A percentile compares a stretch with the other conserved stretches of the same genome.
phyloP scores from a whole-genome alignment of 805 yeast species.

The Pichia cabralensis region DNA sequence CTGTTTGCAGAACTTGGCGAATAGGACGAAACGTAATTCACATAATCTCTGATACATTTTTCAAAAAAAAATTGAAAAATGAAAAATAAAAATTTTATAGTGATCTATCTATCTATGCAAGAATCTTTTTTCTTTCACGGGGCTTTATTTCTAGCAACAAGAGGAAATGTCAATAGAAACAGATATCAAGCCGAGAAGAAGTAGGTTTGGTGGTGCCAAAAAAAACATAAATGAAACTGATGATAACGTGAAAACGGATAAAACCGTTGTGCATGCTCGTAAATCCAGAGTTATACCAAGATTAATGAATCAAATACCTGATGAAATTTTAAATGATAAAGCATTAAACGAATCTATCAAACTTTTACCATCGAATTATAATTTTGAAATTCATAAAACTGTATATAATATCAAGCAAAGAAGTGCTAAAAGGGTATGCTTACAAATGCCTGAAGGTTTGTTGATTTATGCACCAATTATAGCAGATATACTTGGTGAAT shows the following conservation, averaged over 20 bases:
- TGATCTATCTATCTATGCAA: neutral
- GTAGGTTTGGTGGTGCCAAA: constrained; percentile 23
- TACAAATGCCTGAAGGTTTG: constrained; percentile 97
- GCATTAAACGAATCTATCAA: constrained; percentile 79
- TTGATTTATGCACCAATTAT: constrained; percentile 79
- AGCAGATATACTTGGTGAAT: constrained; percentile 88
- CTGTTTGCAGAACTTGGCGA: too few species aligned
- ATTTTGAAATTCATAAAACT: constrained; percentile 92
- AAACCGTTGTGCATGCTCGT: constrained; percentile 11
- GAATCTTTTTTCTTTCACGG: too few species aligned
- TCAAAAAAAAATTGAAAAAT: too few species aligned
- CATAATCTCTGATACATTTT: too few species aligned
- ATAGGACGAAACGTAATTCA: too few species aligned
- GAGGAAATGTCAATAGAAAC: too few species aligned
- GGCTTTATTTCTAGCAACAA: too few species aligned
- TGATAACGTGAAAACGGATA: neutral
- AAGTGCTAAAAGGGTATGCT: constrained; percentile 72
- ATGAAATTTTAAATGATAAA: constrained; percentile 66
- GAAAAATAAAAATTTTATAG: neutral
- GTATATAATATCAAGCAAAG: constrained; percentile 82
- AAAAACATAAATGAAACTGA: constrained; percentile 4
- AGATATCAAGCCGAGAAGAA: constrained; percentile 16
- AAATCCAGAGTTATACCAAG: constrained; percentile 38
- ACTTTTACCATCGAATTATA: constrained; percentile 81
- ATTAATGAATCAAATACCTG: constrained; percentile 79